Conservation (phyloP, 805 yeast species). For the Wickerhamomyces chaumierensis region DNA sequence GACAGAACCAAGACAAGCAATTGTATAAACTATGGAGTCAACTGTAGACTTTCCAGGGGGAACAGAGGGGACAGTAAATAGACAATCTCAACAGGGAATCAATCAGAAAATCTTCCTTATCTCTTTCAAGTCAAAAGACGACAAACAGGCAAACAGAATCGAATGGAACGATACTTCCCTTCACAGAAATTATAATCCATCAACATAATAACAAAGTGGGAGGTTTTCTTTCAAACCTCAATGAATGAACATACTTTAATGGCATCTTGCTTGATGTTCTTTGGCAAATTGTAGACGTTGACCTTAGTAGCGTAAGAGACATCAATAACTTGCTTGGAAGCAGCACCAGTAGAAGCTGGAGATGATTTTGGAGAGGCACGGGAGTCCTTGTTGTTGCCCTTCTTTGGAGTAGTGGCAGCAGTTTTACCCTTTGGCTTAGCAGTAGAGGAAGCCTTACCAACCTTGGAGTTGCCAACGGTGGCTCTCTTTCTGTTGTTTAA, state of each 20-base stretch:
- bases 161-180: no score
- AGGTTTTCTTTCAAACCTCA: no score
- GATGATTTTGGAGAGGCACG: slow-evolving; percentile 18
- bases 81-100: slow-evolving; percentile 1
- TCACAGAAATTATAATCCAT: neutral
- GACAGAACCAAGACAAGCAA: no score
- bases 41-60: no score
- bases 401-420: slow-evolving; percentile 19
- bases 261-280: slow-evolving; percentile 74
- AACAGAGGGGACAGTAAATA: no score
- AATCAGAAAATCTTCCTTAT: neutral
- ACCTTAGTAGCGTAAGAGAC: slow-evolving; percentile 64
- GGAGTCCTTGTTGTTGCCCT: slow-evolving; percentile 13
- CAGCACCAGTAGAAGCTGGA: slow-evolving; percentile 2
- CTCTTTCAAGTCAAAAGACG: no score
- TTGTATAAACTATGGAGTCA: no score
- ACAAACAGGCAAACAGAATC: no score
- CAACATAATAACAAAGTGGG: no score
- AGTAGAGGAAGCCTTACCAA: slow-evolving; percentile 12
- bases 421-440: slow-evolving; percentile 8
- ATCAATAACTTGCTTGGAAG: slow-evolving; percentile 22
- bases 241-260: slow-evolving; percentile 61
- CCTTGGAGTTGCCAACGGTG: slow-evolving; percentile 17
- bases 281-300: slow-evolving; percentile 76
- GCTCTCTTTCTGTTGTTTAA: slow-evolving; percentile 19